Evolutionary conservation across 2,329 filamentous ascomycete species (phyloP), one percentile per base, ranked within the genome.

Genomic region (Ophiostoma sp.): DNA sequence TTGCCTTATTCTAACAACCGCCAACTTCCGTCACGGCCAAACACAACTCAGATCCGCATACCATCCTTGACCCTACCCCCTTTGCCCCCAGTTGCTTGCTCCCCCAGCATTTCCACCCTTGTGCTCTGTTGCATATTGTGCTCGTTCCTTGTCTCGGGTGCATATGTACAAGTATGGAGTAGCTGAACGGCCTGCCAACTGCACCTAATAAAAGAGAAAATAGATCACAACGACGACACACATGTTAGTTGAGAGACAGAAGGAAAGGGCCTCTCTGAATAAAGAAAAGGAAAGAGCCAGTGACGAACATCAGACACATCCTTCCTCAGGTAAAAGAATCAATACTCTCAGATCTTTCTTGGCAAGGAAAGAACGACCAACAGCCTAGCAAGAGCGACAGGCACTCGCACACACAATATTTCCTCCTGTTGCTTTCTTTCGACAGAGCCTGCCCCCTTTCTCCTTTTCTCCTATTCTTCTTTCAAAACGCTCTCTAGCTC

Each of bases 111-210:
- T 25, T 42, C 45, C 33, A 15, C 15, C 61, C 57, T 63, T 63
- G 31, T 39, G 19, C 57, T 39, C 31, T 63, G 31, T 39, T 66
- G 61, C n/a, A 25, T 66, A 42, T 45, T 45, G 61, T 50, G 25
- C 64, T 68, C 25, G 64, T 33, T 68, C 25, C 25, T 68, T 68
- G 42, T 68, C 64, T 50, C 61, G 25, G 64, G 39, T n/a, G 15
- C 64, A 50, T 33, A 31, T n/a, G 4, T 31, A 50, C 64, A 68
- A 15, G 19, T 33, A 50, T 50, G 45, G 42, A 68, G 39, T 31
- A 48, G 39, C 39, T 68, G 63, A 48, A 45, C 61, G 57, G 12
- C 39, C 6, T 63, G 31, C 11, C 19, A 36, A 61, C 28, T 45
- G 61, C 36, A 19, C 19, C 42, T 22, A 64, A 22, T 2, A 64